Evolutionary conservation across 2,329 filamentous ascomycete species (phyloP), one percentile per base, ranked within the genome.

Genomic region (Fusarium torreyae): DNA sequence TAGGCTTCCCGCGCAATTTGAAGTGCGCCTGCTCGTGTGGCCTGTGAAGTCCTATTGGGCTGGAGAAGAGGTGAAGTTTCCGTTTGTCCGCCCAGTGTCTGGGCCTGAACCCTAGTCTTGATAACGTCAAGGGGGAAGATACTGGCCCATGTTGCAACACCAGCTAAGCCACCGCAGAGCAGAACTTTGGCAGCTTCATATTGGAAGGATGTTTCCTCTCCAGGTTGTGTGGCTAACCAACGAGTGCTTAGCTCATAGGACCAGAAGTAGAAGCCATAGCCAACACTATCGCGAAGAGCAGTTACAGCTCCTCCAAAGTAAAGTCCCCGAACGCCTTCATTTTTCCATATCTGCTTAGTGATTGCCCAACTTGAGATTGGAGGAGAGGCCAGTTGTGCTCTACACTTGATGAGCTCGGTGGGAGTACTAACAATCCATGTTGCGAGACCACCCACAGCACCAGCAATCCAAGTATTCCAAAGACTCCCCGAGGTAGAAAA

Each of bases 251-350:
- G 82, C 79, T 97, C 92, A 76, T 98, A 98, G 2, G 92, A 91
- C 92, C 92, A 97, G 79, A 98, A 98, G 77, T 98, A 98, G 79
- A 98, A 98, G 0, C 94, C 95, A 80, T 98, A 98, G n/a, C 95
- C 95, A 57, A 98, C 87, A 60, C 91, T 91, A 80, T 98, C 95
- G 50, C 95, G 86, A 40, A 95, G 77, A 54, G 91, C 93, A 1
- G 95, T 98, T 17, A 98, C 89, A 1, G 82, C 84, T 20, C 95
- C 95, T 20, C 94, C 95, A 66, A 90, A 87, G 77, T 97, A 98
- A 22, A 98, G 80, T 0, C 94, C 94, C 39, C 85, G 84, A 5
- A 93, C 84, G 6, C 91, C 88, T 54, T 84, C 78, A 2, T 77
- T 81, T 36, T 79, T 83, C 74, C 89, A 82, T 26, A 93, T 88